Evolutionary conservation across 768 basidiomycete genomes (phyloP).

Genomic region (Termitomyces sp.): DNA sequence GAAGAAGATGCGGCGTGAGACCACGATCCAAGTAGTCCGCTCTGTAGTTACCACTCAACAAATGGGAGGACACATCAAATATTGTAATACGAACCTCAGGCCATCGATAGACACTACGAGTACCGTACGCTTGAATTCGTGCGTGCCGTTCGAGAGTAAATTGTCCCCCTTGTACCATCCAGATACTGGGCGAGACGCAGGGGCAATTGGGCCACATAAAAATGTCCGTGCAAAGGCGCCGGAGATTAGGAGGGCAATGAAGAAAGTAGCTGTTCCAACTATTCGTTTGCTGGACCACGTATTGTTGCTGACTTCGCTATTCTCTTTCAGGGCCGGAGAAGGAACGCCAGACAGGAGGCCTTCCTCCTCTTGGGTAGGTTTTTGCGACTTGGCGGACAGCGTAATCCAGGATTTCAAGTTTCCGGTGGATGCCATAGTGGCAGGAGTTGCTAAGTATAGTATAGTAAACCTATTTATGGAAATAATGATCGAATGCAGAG

Average conservation of each 20-base stretch:
- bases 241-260: conserved; percentile 38
- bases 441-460: background rate
- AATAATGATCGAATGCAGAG: background rate
- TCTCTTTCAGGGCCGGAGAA: conserved; percentile 17
- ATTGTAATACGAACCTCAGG: conserved; percentile 44
- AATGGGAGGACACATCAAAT: background rate
- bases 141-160: conserved; percentile 74
- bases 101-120: conserved; percentile 87
- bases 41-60: conserved; percentile 29
- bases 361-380: conserved; percentile 29
- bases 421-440: conserved; percentile 10
- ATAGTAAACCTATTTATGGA: background rate
- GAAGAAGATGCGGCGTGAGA: conserved; percentile 76
- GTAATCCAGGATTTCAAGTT: conserved; percentile 3
- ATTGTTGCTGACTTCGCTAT: conserved; percentile 15
- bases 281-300: conserved; percentile 36
- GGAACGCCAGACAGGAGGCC: conserved; percentile 28
- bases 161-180: conserved; percentile 31
- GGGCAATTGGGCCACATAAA: conserved; percentile 21
- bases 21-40: conserved; percentile 87
- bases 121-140: conserved; percentile 75
- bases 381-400: conserved; percentile 5
- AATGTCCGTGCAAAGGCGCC: conserved; percentile 36
- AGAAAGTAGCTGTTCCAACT: conserved; percentile 26
- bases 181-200: conserved; percentile 19